Conservation (phyloP, 495 filamentous ascomycete genomes). For the Acidiella bohemica region DNA sequence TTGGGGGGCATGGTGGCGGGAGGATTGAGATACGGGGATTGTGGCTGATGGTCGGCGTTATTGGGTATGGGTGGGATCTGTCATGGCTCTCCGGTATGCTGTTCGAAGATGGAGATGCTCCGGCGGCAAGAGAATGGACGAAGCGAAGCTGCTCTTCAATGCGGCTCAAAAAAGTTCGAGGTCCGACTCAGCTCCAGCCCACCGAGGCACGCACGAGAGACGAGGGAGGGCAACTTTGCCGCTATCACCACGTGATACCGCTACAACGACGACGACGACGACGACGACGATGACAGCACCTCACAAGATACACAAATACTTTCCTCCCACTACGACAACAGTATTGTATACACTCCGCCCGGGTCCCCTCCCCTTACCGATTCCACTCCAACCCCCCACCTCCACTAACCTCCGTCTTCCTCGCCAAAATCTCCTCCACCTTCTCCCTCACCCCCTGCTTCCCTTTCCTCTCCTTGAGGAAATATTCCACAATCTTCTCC, state of each 20-base stretch:
- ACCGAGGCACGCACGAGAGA: no score
- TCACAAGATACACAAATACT: constrained; percentile 1
- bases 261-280: no score
- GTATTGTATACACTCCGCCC: no score
- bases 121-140: no score
- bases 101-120: no score
- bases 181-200: no score
- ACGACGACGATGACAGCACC: no score
- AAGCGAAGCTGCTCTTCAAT: no score
- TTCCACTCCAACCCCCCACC: background rate
- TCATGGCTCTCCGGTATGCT: no score
- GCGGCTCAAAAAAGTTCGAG: constrained; percentile 8
- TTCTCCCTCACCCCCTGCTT: constrained; percentile 35
- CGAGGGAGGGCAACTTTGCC: no score
- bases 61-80: no score
- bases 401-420: constrained; percentile 14
- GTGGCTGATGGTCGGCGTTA: no score
- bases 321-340: background rate
- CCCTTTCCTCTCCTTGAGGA: constrained; percentile 31
- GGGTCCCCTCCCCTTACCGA: background rate
- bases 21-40: background rate
- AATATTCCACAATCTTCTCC: constrained; percentile 35
- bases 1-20: constrained; percentile 2
- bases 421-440: constrained; percentile 31
- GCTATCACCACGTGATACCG: constrained; percentile 6